These are phyloP conservation scores for Salinomyces thailandicus DNA, from an alignment of 2,329 filamentous ascomycete species.

Conservation along the genomic window DNA sequence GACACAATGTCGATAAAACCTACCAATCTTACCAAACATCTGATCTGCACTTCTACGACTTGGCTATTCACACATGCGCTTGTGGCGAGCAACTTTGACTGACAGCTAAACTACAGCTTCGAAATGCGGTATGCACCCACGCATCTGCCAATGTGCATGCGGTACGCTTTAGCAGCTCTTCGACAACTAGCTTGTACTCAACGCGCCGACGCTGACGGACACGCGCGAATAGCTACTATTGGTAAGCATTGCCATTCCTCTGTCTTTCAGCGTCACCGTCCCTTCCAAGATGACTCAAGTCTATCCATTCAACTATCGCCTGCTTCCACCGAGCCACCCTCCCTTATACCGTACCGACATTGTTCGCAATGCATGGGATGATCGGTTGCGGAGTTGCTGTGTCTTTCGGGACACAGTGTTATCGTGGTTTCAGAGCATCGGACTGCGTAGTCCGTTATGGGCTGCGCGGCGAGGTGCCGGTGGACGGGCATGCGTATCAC, in stretches of 20 bases:
- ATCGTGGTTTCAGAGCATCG: conserved; percentile 27
- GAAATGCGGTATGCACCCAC: too few species aligned
- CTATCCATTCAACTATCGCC: conserved; percentile 33
- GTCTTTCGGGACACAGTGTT: conserved; percentile 12
- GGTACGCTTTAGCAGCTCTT: too few species aligned
- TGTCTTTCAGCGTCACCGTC: conserved; percentile 5
- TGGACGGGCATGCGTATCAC: conserved; percentile 29
- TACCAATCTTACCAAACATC: conserved; percentile 28
- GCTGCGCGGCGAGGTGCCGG: conserved; percentile 25
- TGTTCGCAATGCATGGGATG: conserved; percentile 20
- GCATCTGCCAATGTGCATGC: too few species aligned
- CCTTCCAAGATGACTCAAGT: conserved; percentile 27
- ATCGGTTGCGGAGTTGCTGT: conserved; percentile 31
- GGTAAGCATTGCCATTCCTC: neutral
- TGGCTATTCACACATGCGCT: too few species aligned
- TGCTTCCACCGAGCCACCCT: conserved; percentile 26
- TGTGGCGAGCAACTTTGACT: too few species aligned
- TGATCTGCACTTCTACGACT: conserved; percentile 19
- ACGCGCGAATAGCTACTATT: too few species aligned
- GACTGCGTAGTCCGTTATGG: conserved; percentile 26
- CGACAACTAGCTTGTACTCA: too few species aligned
- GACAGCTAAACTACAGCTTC: too few species aligned
- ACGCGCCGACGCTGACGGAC: too few species aligned
- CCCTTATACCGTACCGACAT: conserved; percentile 27
- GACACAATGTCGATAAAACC: conserved; percentile 26